These are phyloP conservation scores for Xylaria sp. DNA, from an alignment of 2,329 filamentous ascomycete species.

Conservation along the genomic window DNA sequence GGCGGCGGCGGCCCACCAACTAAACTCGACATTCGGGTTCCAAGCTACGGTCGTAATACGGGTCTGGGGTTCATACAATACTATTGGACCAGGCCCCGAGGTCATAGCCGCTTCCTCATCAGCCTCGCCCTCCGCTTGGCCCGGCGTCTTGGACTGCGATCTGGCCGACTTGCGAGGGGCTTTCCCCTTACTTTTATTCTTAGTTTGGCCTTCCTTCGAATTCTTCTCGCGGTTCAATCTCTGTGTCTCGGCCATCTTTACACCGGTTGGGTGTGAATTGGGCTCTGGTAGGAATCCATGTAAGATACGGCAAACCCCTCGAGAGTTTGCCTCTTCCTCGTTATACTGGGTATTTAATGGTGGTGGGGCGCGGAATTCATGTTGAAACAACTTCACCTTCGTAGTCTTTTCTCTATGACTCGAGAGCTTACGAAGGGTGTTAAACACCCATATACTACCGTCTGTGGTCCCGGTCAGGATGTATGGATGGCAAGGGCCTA, in stretches of 20 bases:
- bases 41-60: slow-evolving; percentile 71
- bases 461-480: slow-evolving; percentile 65
- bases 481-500: slow-evolving; percentile 64
- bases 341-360: slow-evolving; percentile 6
- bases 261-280: slow-evolving; percentile 59
- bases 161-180: slow-evolving; percentile 40
- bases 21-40: slow-evolving; percentile 75
- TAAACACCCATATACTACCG: slow-evolving; percentile 63
- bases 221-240: slow-evolving; percentile 52
- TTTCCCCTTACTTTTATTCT: slow-evolving; percentile 48
- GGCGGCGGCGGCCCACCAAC: slow-evolving; percentile 74
- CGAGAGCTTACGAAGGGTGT: slow-evolving; percentile 58
- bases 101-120: slow-evolving; percentile 43
- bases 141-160: slow-evolving; percentile 39
- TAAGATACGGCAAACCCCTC: slow-evolving; percentile 63
- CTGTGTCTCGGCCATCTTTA: slow-evolving; percentile 51
- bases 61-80: slow-evolving; percentile 71
- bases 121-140: slow-evolving; percentile 48
- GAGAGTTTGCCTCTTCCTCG: slow-evolving; percentile 39
- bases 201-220: slow-evolving; percentile 47
- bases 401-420: slow-evolving; percentile 54
- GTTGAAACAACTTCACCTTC: slow-evolving; percentile 63
- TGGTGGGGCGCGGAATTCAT: slow-evolving; percentile 60
- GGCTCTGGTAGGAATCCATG: slow-evolving; percentile 63
- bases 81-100: slow-evolving; percentile 52